Conservation (phyloP, 495 filamentous ascomycete genomes). For the Aspergillus coremiiformis region DNA sequence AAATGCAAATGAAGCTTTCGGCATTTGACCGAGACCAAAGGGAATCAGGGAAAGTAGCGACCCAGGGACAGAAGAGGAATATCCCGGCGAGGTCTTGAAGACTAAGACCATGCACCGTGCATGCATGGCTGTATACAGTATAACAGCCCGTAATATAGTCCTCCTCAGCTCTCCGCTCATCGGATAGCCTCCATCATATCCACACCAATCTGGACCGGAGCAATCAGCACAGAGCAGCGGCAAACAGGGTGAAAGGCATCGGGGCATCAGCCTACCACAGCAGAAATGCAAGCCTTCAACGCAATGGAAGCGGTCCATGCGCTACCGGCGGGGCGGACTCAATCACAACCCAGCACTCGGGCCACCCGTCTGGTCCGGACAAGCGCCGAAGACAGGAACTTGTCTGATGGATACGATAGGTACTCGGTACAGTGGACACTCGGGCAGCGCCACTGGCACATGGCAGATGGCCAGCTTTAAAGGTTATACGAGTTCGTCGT, state of each 20-base stretch:
- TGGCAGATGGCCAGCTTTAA: constrained; percentile 3
- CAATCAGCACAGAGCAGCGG: not conserved
- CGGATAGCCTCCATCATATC: not conserved
- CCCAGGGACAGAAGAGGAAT: not conserved
- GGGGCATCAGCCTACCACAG: not conserved
- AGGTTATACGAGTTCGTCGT: not conserved
- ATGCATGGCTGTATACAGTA: not conserved
- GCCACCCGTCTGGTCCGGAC: constrained; percentile 20
- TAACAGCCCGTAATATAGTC: not conserved
- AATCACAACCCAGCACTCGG: constrained; percentile 4
- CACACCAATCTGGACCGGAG: not conserved
- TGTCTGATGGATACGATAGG: not conserved
- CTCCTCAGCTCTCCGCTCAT: constrained; percentile 7
- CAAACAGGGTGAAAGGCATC: not conserved
- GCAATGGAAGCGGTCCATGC: not conserved
- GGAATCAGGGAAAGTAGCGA: not conserved
- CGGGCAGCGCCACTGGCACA: not conserved
- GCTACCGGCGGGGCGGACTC: constrained; percentile 16
- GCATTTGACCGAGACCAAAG: not conserved
- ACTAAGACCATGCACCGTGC: not conserved
- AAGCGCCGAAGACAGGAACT: constrained; percentile 5
- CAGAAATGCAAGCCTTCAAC: not conserved
- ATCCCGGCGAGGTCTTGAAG: not conserved
- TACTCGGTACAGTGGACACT: not conserved
- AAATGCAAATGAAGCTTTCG: not conserved